phyloP scores from a whole-genome alignment of 768 basidiomycete genomes.

The Leucosporidium scottii region DNA sequence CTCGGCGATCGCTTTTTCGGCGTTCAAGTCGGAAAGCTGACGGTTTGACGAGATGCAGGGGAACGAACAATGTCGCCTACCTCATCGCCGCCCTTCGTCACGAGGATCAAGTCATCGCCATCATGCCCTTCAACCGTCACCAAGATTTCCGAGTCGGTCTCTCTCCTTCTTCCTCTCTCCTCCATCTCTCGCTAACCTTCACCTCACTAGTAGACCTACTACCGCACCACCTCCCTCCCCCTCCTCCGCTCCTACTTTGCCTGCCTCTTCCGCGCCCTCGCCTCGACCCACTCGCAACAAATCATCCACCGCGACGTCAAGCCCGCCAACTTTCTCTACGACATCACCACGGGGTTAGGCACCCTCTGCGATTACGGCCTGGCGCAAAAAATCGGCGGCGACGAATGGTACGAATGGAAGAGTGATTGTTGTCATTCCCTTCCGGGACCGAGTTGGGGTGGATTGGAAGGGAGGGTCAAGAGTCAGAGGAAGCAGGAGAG shows the following conservation, averaged over 20 bases:
- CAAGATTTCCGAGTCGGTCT: constrained; percentile 81
- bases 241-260: constrained; percentile 80
- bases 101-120: constrained; percentile 81
- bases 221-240: constrained; percentile 60
- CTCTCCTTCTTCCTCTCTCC: background rate
- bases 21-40: too few species aligned
- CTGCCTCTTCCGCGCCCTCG: constrained; percentile 80
- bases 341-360: constrained; percentile 72
- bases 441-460: constrained; percentile 42
- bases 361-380: constrained; percentile 91
- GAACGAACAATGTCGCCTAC: constrained; percentile 80
- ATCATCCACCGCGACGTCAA: constrained; percentile 97
- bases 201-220: constrained; percentile 56
- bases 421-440: constrained; percentile 67
- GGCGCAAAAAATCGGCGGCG: constrained; percentile 52
- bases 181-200: background rate
- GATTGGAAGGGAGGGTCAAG: background rate
- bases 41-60: constrained; percentile 45
- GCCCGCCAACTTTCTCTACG: constrained; percentile 93
- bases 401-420: constrained; percentile 37
- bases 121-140: constrained; percentile 88
- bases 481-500: background rate
- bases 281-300: constrained; percentile 74
- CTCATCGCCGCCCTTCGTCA: constrained; percentile 89
- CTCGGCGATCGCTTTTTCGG: background rate